Conservation (phyloP, 2,329 filamentous ascomycete genomes). For the Sordariomycetes sp. region DNA sequence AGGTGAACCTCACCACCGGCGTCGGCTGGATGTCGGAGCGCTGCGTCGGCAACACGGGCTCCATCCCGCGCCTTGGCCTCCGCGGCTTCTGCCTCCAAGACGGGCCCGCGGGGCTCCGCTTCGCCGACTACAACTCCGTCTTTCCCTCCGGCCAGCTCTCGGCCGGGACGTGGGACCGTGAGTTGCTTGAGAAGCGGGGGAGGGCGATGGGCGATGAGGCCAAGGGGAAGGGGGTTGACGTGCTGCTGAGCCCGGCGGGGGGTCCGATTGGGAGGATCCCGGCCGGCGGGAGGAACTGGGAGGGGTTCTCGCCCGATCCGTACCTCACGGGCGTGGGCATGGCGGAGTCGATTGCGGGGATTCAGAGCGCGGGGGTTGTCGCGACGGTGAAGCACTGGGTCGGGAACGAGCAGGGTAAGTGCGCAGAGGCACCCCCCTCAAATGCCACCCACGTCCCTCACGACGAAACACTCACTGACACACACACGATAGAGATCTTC, state of each 20-base stretch:
- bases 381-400: conserved; percentile 72
- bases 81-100: conserved; percentile 77
- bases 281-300: conserved; percentile 46
- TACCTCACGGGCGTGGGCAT: conserved; percentile 62
- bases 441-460: neutral
- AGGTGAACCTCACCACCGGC: conserved; percentile 91
- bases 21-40: conserved; percentile 59
- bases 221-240: conserved; percentile 62
- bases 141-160: conserved; percentile 70
- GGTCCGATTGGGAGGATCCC: conserved; percentile 33
- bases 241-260: conserved; percentile 43
- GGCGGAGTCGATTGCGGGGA: conserved; percentile 61
- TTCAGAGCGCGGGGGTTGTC: conserved; percentile 71
- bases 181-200: conserved; percentile 44
- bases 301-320: conserved; percentile 57
- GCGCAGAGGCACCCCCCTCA: too few species aligned
- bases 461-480: neutral
- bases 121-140: conserved; percentile 66
- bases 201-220: conserved; percentile 45
- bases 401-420: conserved; percentile 51
- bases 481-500: conserved; percentile 47
- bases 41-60: conserved; percentile 66
- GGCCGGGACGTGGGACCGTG: conserved; percentile 71
- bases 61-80: conserved; percentile 57
- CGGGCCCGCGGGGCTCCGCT: conserved; percentile 66